A percentile compares a stretch with the other conserved stretches of the same genome.
These are phyloP conservation scores for Tremella mesenterica DNA, from an alignment of 768 basidiomycete genomes.

Conservation along the genomic window DNA sequence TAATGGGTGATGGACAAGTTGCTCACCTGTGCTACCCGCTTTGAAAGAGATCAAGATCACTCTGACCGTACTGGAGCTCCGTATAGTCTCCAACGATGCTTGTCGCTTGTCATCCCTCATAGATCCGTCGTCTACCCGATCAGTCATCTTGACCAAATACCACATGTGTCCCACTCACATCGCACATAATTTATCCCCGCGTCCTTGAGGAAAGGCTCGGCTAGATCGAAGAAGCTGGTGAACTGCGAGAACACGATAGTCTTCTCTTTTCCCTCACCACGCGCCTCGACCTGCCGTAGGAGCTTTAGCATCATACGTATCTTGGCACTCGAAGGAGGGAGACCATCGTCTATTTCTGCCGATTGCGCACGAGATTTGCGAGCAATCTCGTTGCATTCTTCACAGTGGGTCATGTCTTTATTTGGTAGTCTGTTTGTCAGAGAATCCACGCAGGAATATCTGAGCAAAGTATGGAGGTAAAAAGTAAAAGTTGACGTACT, in stretches of 20 bases:
- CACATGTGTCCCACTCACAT: conserved; percentile 59
- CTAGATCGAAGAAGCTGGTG: conserved; percentile 71
- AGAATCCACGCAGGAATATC: not conserved
- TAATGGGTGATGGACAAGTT: not conserved
- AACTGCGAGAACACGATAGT: conserved; percentile 90
- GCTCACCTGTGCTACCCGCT: conserved; percentile 77
- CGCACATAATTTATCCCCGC: conserved; percentile 65
- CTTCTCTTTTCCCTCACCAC: conserved; percentile 60
- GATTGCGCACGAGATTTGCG: conserved; percentile 50
- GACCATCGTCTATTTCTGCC: conserved; percentile 41
- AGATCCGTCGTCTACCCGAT: conserved; percentile 69
- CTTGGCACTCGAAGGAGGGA: conserved; percentile 73
- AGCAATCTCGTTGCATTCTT: conserved; percentile 53
- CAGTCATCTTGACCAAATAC: conserved; percentile 1
- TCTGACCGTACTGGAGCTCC: conserved; percentile 51
- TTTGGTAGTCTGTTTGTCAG: conserved; percentile 15
- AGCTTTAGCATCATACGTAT: conserved; percentile 72
- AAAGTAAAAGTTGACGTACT: conserved; percentile 49
- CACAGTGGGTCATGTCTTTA: conserved; percentile 51
- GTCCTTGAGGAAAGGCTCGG: conserved; percentile 71
- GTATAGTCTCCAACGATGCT: conserved; percentile 64
- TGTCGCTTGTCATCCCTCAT: conserved; percentile 73
- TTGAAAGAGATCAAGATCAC: conserved; percentile 95
- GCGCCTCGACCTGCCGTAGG: conserved; percentile 57
- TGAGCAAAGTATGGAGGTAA: not conserved